A percentile compares a stretch with the other conserved stretches of the same genome.
Conservation (phyloP, 352 stramenopile genomes). For the Phytophthora megakarya region DNA sequence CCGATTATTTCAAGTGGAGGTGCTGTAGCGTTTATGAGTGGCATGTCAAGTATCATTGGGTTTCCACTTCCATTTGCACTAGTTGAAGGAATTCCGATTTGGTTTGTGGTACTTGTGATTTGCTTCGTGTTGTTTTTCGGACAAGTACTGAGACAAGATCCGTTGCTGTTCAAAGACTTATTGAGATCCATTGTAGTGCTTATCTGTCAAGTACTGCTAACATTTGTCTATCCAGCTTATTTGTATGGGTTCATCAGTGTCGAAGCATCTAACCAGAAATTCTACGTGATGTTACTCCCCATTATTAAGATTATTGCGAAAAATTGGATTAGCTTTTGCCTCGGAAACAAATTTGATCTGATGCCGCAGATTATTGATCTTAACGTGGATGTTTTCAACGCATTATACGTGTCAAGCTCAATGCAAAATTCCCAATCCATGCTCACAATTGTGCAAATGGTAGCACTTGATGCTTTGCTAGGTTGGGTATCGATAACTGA, state of each 20-base stretch:
- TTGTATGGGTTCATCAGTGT: slow-evolving; percentile 25
- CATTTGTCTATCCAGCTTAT: slow-evolving; percentile 27
- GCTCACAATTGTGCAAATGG: neutral
- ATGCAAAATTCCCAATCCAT: slow-evolving; percentile 22
- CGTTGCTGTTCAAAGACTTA: slow-evolving; percentile 3
- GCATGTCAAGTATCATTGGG: slow-evolving; percentile 3
- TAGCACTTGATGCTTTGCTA: neutral
- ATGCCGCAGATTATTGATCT: slow-evolving; percentile 21
- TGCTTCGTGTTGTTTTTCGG: slow-evolving; percentile 14
- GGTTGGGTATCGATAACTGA: neutral
- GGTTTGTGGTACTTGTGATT: slow-evolving; percentile 5
- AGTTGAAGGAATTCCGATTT: slow-evolving; percentile 4
- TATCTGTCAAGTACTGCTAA: slow-evolving; percentile 32
- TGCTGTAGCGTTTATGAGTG: neutral
- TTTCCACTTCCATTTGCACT: slow-evolving; percentile 8
- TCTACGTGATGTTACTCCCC: slow-evolving; percentile 18
- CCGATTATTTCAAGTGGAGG: slow-evolving; percentile 10
- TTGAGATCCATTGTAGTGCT: slow-evolving; percentile 21
- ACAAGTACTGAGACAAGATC: slow-evolving; percentile 6
- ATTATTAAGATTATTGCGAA: slow-evolving; percentile 26
- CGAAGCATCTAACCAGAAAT: slow-evolving; percentile 38
- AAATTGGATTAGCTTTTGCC: slow-evolving; percentile 15
- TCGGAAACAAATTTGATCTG: slow-evolving; percentile 9
- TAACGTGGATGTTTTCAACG: slow-evolving; percentile 34
- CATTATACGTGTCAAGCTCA: slow-evolving; percentile 23